phyloP scores from a whole-genome alignment of 2,329 filamentous ascomycete genomes.

The Colletotrichum orbiculare region DNA sequence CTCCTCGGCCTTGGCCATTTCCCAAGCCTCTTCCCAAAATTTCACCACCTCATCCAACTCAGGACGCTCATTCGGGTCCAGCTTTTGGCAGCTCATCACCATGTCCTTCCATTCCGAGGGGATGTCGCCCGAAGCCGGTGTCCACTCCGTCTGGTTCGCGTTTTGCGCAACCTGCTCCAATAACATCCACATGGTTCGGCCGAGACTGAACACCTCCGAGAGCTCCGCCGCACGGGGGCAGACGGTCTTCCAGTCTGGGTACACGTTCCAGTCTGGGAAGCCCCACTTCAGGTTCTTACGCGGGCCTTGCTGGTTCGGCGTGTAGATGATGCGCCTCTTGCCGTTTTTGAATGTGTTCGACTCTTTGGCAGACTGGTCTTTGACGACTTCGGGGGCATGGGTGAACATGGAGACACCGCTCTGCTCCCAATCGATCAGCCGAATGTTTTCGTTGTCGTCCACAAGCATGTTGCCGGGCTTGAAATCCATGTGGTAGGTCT shows the following conservation, averaged over 20 bases:
- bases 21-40: conserved; percentile 26
- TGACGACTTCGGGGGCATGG: conserved; percentile 35
- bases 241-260: conserved; percentile 34
- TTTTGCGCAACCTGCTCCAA: conserved; percentile 37
- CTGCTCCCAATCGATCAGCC: conserved; percentile 44
- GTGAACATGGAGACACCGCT: conserved; percentile 40
- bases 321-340: conserved; percentile 34
- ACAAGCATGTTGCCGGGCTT: conserved; percentile 45
- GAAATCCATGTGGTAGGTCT: conserved; percentile 45
- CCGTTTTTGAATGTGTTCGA: not conserved
- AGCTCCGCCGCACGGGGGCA: conserved; percentile 38
- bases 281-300: conserved; percentile 36
- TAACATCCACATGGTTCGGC: conserved; percentile 39
- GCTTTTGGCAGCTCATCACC: conserved; percentile 26
- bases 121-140: conserved; percentile 26
- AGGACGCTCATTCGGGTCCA: conserved; percentile 35
- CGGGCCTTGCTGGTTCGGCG: conserved; percentile 25
- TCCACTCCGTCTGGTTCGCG: conserved; percentile 24
- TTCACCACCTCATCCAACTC: conserved; percentile 32
- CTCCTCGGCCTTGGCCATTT: not conserved
- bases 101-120: conserved; percentile 31
- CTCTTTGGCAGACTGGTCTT: conserved; percentile 35
- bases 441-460: conserved; percentile 33
- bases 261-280: conserved; percentile 38
- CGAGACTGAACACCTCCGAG: conserved; percentile 39